Evolutionary conservation across 2,329 filamentous ascomycete species (phyloP).

Genomic region (Dothideomycetes sp.): DNA sequence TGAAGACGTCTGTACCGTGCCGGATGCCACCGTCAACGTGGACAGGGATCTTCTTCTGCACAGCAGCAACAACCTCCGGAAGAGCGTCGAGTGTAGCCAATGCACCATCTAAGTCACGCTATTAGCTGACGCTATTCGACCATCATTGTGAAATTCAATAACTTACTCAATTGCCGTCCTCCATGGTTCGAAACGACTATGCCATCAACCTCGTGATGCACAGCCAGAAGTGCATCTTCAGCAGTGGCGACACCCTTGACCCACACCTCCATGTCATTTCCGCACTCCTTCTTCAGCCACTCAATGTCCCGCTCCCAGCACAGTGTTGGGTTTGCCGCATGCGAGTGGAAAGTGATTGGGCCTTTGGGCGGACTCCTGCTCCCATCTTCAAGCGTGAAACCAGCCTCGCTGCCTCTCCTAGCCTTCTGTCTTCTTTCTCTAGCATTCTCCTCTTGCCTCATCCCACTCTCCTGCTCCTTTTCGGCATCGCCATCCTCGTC

Average conservation of each 20-base stretch:
- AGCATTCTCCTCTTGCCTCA: conserved; percentile 10
- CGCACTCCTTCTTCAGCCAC: conserved; percentile 33
- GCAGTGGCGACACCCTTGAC: conserved; percentile 31
- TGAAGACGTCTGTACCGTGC: conserved; percentile 44
- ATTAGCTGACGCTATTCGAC: conserved; percentile 9
- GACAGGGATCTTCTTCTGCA: conserved; percentile 37
- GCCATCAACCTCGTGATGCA: conserved; percentile 30
- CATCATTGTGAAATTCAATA: conserved; percentile 3
- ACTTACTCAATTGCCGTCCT: conserved; percentile 17
- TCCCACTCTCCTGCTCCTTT: conserved; percentile 8
- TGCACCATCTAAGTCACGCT: conserved; percentile 32
- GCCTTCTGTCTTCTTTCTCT: conserved; percentile 6
- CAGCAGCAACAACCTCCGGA: conserved; percentile 20
- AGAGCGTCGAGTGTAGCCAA: conserved; percentile 37
- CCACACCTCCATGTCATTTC: conserved; percentile 39
- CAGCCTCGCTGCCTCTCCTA: conserved; percentile 13
- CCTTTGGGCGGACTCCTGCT: conserved; percentile 19
- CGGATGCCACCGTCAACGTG: conserved; percentile 49
- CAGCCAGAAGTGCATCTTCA: conserved; percentile 33
- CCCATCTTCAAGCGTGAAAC: conserved; percentile 11
- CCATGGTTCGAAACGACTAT: conserved; percentile 46
- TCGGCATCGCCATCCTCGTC: conserved; percentile 9
- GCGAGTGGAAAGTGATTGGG: conserved; percentile 27
- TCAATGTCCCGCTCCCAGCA: conserved; percentile 39
- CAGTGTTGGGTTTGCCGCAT: conserved; percentile 28